Percentiles rank a stretch among this genome's conserved stretches.
Conservation (phyloP, 495 filamentous ascomycete species). For the Hyaloscypha finlandica region DNA sequence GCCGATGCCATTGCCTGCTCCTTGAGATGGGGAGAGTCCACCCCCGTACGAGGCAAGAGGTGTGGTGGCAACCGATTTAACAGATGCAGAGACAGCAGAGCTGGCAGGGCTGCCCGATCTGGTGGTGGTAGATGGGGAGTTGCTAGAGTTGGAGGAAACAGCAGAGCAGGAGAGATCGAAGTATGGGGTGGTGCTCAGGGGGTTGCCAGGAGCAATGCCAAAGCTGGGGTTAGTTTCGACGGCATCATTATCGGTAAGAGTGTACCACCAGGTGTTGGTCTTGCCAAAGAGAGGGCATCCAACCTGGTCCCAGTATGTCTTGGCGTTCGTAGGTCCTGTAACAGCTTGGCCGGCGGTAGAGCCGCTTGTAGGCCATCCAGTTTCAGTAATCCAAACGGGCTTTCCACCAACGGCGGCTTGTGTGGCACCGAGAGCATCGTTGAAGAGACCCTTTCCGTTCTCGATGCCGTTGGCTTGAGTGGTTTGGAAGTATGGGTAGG, state of each 20-base stretch:
- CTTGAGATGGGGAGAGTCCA: slow-evolving; percentile 27
- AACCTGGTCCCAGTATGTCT: slow-evolving; percentile 77
- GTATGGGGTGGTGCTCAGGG: slow-evolving; percentile 53
- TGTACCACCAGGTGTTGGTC: slow-evolving; percentile 77
- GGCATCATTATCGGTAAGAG: slow-evolving; percentile 64
- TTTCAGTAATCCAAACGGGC: slow-evolving; percentile 88
- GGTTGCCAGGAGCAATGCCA: slow-evolving; percentile 50
- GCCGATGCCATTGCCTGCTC: slow-evolving; percentile 9
- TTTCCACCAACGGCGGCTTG: slow-evolving; percentile 60
- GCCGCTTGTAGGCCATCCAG: slow-evolving; percentile 80
- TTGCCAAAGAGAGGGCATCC: slow-evolving; percentile 68
- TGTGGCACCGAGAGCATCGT: slow-evolving; percentile 60
- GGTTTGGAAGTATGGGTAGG: slow-evolving; percentile 74
- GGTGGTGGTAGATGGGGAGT: slow-evolving; percentile 22
- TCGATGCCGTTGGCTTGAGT: slow-evolving; percentile 66
- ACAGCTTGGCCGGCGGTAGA: slow-evolving; percentile 59
- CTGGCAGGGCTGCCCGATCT: slow-evolving; percentile 19
- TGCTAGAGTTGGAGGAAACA: slow-evolving; percentile 26
- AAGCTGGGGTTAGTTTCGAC: slow-evolving; percentile 67
- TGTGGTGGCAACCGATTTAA: neutral
- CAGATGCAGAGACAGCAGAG: slow-evolving; percentile 14
- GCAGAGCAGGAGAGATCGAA: slow-evolving; percentile 62
- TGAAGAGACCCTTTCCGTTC: slow-evolving; percentile 62
- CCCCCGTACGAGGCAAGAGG: slow-evolving; percentile 27
- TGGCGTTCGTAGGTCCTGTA: slow-evolving; percentile 67